phyloP scores from a whole-genome alignment of 805 yeast species.

The Kazachstania viticola region DNA sequence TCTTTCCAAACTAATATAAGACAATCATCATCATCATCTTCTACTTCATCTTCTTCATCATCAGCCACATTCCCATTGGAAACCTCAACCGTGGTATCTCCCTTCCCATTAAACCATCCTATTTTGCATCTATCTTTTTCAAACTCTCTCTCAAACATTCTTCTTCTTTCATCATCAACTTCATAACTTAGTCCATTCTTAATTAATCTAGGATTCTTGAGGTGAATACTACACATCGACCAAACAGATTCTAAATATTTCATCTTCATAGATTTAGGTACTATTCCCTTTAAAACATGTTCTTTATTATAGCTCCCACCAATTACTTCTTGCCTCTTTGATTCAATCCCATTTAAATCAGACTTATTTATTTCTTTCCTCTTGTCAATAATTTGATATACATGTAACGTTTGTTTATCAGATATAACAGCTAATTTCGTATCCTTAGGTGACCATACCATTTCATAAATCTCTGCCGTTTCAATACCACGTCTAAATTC shows the following conservation, averaged over 20 bases:
- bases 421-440: conserved; percentile 71
- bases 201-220: conserved; percentile 20
- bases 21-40: conserved; percentile 44
- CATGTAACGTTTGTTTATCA: conserved; percentile 82
- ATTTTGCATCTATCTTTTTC: conserved; percentile 21
- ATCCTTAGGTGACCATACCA: conserved; percentile 74
- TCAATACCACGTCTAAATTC: conserved; percentile 90
- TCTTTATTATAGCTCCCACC: too few species aligned
- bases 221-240: conserved; percentile 71
- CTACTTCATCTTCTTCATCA: too few species aligned
- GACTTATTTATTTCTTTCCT: too few species aligned
- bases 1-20: conserved; percentile 66
- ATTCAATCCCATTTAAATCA: background rate
- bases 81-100: conserved; percentile 1
- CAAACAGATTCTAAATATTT: conserved; percentile 74
- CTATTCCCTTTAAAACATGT: conserved; percentile 49
- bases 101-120: conserved; percentile 18
- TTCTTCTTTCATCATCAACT: too few species aligned
- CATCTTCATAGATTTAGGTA: conserved; percentile 47
- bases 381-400: conserved; percentile 38
- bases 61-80: too few species aligned
- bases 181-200: too few species aligned
- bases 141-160: conserved; percentile 6
- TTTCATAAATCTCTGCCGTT: conserved; percentile 66
- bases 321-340: conserved; percentile 2